These are phyloP conservation scores for Wickerhamiella slavikovae DNA, from an alignment of 805 yeast genomes.

Conservation along the genomic window DNA sequence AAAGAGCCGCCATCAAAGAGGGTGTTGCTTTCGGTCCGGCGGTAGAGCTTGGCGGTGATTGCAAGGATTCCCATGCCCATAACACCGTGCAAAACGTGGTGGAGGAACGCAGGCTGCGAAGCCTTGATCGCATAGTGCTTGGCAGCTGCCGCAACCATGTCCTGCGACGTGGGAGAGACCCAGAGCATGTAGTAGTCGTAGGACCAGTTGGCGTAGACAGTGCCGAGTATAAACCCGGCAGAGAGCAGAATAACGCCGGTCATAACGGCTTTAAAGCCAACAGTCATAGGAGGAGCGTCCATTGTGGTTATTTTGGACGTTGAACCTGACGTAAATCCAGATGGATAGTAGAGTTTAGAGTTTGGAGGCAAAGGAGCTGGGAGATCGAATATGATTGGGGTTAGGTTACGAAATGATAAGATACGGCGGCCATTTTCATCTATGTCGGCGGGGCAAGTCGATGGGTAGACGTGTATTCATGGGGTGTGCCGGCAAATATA, in stretches of 20 bases:
- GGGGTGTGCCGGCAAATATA: no score
- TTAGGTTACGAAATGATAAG: no score
- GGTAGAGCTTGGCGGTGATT: conserved; percentile 54
- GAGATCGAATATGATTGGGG: no score
- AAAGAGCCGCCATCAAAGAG: conserved; percentile 80
- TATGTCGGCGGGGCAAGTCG: no score
- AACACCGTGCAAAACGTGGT: conserved; percentile 42
- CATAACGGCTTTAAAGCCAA: conserved; percentile 4
- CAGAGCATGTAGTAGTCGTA: conserved; percentile 66
- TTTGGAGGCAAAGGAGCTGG: no score
- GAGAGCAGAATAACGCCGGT: conserved; percentile 19
- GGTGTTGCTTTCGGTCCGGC: conserved; percentile 69
- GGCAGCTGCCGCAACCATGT: conserved; percentile 39
- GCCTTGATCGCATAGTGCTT: conserved; percentile 61
- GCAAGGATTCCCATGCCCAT: conserved; percentile 51
- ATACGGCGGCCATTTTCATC: no score
- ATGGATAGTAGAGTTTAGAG: no score
- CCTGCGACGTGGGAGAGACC: conserved; percentile 28
- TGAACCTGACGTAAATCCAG: no score
- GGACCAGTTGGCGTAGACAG: conserved; percentile 56
- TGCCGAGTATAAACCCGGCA: conserved; percentile 63
- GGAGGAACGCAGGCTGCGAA: conserved; percentile 35
- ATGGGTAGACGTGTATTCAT: no score
- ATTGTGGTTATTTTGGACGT: no score
- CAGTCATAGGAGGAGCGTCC: no score